Base-by-base conservation (phyloP, 495 filamentous ascomycete genomes). In the Aspergillus haitiensis region DNA sequence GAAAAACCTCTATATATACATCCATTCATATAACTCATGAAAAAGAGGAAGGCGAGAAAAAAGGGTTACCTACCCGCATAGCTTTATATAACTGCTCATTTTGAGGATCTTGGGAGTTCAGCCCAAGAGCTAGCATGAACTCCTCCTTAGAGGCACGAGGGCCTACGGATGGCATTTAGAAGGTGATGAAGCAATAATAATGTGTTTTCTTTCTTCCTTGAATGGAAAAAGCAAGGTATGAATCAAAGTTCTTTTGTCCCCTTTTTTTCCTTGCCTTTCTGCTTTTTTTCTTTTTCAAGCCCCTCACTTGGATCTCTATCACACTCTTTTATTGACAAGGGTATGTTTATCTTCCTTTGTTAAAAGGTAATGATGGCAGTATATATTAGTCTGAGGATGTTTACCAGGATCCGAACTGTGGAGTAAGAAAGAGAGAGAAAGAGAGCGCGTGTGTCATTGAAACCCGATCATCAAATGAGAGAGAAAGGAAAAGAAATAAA, bases 91-190 rank as follows among this genome's bases (percentile, higher is more conserved):
- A 77, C 52, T 73, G 73, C 52, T 79, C 74, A 61, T 78, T 70
- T 42, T 76, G 72, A 6, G 70, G 67, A 55, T 77, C 69, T 7
- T 75, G 71, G 7, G 75, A 67, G 52, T 70, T 73, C 9, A 79
- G 64, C 36, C 73, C 72, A 31, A 79, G 59, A 6, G 75, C 74
- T 10, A 67, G 66, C 73, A 79, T 77, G 56, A 79, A 79, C 56
- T 79, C 75, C 51, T 78, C 75, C 55, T 79, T 79, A 32, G 75
- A 75, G 56, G 72, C 76, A 59, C 76, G 73, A n/a, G 75, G 75
- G 6, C 74, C 74, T 50, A 77, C 75, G 8, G 72, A 56, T 40
- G 66, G 57, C 65, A 69, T 76, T 48, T 50, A n/a, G 37, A 40
- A 40, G 7, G n/a, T 3, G n/a, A n/a, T 11, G 6, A 40, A 40